Base-by-base conservation (phyloP, 768 basidiomycete genomes). In the Tephrocybe sp. region DNA sequence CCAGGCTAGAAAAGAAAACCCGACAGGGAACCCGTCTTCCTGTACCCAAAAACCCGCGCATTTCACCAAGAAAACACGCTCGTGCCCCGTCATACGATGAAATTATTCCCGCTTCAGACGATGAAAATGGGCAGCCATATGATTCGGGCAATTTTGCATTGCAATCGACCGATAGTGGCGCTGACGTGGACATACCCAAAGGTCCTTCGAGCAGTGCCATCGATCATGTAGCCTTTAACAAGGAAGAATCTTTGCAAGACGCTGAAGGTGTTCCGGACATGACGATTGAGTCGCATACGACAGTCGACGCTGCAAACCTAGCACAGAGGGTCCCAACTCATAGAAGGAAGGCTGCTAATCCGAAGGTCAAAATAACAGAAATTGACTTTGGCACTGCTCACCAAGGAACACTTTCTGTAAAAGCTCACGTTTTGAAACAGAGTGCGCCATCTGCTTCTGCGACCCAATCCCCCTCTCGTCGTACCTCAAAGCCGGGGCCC, bases 361-460 rank as follows among this genome's bases (percentile, higher is more conserved):
- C 85, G 13, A 70, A 72, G 4, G 75, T 86, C 16, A 80, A 80
- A 57, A 62, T 80, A 52, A 65, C 75, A 4, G 79, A 84, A 44
- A 64, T 72, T 5, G 51, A 61, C 11, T 55, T 70, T 16, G 53
- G 26, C 7, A 3, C 55, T 17, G 52, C 40, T 16, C 48, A 71
- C 48, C 70, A 70, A 13, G 66, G 70, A 34, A 75, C 73, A 14
- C 77, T 82, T 34, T 60, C 77, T 6, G 70, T 73, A 11, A 86
- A 85, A 63, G 70, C 76, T 31, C 76, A 75, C 34, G 53, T 80
- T 6, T 62, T 69, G 45, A 64, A 63, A 22, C 59, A 54, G n/a
- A 52, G 53, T 35, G 53, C 50, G 11, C 42, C 55, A 14, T 48
- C 58, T 39, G 22, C 65, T 19, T 45, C 57, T 23, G 19, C 35